Evolutionary conservation across 2,329 filamentous ascomycete species (phyloP), one percentile per base, ranked within the genome.

Genomic region (Phyllosticta capitalensis): DNA sequence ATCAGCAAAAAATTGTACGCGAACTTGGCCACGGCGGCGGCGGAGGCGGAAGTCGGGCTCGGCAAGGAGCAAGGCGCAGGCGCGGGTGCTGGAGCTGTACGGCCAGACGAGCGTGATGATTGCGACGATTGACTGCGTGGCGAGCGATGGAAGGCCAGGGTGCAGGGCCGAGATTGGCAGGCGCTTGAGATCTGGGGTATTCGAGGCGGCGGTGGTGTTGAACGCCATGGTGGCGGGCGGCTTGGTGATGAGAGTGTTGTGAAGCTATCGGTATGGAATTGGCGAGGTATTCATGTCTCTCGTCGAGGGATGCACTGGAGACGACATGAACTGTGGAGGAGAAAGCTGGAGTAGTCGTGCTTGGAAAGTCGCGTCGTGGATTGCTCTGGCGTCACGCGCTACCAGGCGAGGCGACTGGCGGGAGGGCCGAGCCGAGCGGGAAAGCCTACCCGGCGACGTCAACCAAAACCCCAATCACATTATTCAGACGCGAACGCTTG

Each of bases 101-200:
- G 92, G 92, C 92, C 92, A 97, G 61, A 90, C 85, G 38, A 97
- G 83, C 9, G 90, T 92, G 21, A 96, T 83, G 17, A 88, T 79
- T 48, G 89, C 91, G 61, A 83, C 81, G 30, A 96, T 69, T 20
- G 69, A 66, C 64, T 69, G 69, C 19, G 68, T 67, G 20, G 69
- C 66, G 57, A 64, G 65, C 14, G 61, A 64, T 26, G 67, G 62
- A 19, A 71, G 67, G 58, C 68, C 63, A 49, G 71, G 72, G 33
- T 61, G 62, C 59, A 73, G 66, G 62, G 69, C 65, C 10, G 71
- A 64, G 33, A 74, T 73, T 26, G 65, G 65, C 28, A 67, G 55
- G 17, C 59, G 63, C 54, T 70, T 45, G 5, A 67, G 50, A n/a
- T 52, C 20, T 12, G 20, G 50, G 19, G 50, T 22, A 26, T 26